phyloP scores from a whole-genome alignment of 192 early-diverging fungal species.

The Gaertneriomyces semiglobifer region DNA sequence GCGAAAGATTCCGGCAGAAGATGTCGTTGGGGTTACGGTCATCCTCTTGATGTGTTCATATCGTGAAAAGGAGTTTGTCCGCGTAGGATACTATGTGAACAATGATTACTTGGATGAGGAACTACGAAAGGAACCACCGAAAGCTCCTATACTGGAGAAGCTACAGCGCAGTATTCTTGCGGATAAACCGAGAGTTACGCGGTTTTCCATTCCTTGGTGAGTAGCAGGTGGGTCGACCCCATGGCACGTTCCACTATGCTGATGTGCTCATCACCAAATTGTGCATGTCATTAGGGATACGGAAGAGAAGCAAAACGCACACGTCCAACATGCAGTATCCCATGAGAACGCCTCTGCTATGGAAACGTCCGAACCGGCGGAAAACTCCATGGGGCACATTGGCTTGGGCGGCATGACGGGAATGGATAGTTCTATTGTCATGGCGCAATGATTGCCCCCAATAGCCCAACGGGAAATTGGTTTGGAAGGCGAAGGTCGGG shows the following conservation, averaged over 20 bases:
- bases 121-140: slow-evolving; percentile 70
- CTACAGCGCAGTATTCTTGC: slow-evolving; percentile 83
- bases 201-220: slow-evolving; percentile 66
- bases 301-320: slow-evolving; percentile 1
- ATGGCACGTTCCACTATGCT: not conserved
- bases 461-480: too few relatives aligned
- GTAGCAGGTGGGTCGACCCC: not conserved
- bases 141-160: slow-evolving; percentile 65
- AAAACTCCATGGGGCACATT: too few relatives aligned
- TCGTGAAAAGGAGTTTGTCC: slow-evolving; percentile 86
- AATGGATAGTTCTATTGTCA: too few relatives aligned
- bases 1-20: slow-evolving; percentile 70
- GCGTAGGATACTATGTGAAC: slow-evolving; percentile 98
- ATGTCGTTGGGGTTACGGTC: slow-evolving; percentile 86
- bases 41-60: slow-evolving; percentile 89
- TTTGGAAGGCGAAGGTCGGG: too few relatives aligned
- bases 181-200: slow-evolving; percentile 87
- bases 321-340: too few relatives aligned
- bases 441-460: too few relatives aligned
- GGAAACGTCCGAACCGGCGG: too few relatives aligned
- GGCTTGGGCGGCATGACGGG: too few relatives aligned
- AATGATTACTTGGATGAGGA: slow-evolving; percentile 88
- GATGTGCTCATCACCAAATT: not conserved
- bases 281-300: slow-evolving; percentile 4
- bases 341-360: too few relatives aligned